phyloP scores from a whole-genome alignment of 805 yeast species.

The Candida dendrica region DNA sequence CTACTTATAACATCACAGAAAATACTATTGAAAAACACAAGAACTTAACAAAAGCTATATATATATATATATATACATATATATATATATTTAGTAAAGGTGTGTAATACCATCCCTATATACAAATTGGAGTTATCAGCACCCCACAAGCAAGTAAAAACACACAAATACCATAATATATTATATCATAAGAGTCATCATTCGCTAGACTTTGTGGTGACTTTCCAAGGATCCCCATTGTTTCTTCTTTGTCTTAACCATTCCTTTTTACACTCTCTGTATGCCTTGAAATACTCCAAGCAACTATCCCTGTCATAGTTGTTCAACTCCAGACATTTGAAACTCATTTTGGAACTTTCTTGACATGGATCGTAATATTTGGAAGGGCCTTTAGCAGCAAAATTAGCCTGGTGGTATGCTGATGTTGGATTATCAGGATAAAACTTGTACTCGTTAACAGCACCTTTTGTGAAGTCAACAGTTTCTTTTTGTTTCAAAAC shows the following conservation, averaged over 20 bases:
- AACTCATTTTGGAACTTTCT: conserved; percentile 80
- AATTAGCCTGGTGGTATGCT: conserved; percentile 57
- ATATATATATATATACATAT: too few species aligned
- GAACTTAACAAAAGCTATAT: too few species aligned
- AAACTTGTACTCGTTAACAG: conserved; percentile 47
- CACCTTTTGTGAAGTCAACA: conserved; percentile 52
- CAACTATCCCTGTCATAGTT: conserved; percentile 62
- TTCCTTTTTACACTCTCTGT: conserved; percentile 81
- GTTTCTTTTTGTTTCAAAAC: conserved; percentile 28
- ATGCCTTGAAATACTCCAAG: conserved; percentile 84
- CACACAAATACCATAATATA: neutral
- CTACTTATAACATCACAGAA: too few species aligned
- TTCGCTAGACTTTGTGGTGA: neutral
- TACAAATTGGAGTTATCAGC: too few species aligned
- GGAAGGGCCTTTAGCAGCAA: conserved; percentile 71
- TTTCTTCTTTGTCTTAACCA: conserved; percentile 44
- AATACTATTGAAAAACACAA: too few species aligned
- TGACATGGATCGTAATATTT: conserved; percentile 90
- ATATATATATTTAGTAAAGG: too few species aligned
- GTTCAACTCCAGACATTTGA: conserved; percentile 75
- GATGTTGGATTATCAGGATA: conserved; percentile 88
- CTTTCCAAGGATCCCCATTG: conserved; percentile 10
- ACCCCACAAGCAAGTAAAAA: too few species aligned
- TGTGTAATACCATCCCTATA: too few species aligned
- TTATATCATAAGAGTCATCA: neutral